phyloP scores from a whole-genome alignment of 129 eudicot genomes.

The Pseudognaphalium luteoalbum region DNA sequence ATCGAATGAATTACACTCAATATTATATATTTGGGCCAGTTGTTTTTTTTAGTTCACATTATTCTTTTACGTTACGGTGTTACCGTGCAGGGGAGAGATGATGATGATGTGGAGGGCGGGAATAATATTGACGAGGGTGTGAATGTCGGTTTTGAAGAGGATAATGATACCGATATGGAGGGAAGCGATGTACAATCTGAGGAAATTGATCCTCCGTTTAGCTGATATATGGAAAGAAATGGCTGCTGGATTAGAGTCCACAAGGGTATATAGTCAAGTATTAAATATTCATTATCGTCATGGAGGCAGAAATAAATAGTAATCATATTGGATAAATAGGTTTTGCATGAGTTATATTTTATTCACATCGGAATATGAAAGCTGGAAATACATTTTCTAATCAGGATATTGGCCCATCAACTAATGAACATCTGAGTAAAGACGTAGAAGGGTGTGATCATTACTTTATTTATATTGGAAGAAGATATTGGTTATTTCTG shows the following conservation, averaged over 20 bases:
- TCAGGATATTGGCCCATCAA: neutral
- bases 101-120: neutral
- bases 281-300: neutral
- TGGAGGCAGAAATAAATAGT: neutral
- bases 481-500: neutral
- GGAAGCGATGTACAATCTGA: constrained; percentile 1
- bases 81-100: neutral
- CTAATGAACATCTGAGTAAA: neutral
- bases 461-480: neutral
- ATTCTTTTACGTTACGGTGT: no score
- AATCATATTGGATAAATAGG: neutral
- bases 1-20: neutral
- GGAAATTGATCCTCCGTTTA: neutral
- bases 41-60: no score
- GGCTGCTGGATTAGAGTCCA: neutral
- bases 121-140: neutral
- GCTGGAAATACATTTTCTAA: neutral
- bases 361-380: neutral
- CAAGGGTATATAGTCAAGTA: neutral
- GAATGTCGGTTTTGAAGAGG: neutral
- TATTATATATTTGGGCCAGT: no score
- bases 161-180: neutral
- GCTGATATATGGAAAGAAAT: neutral
- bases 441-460: neutral
- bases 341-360: neutral